phyloP scores from a whole-genome alignment of 805 yeast genomes.

The Yarrowia sp. region DNA sequence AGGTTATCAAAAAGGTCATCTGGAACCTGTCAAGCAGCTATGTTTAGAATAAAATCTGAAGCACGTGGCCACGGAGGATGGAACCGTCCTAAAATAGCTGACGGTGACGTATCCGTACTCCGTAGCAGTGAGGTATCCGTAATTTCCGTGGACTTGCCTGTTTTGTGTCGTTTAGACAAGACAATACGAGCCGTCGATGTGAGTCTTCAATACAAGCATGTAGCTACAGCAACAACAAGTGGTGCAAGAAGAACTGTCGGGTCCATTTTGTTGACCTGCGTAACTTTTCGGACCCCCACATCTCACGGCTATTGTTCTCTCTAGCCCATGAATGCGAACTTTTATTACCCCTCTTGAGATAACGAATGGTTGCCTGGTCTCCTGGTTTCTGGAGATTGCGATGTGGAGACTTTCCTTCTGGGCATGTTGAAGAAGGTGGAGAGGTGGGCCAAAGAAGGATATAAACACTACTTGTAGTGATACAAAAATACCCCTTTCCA shows the following conservation, averaged over 20 bases:
- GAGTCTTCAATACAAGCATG: too few relatives aligned
- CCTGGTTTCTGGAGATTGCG: too few relatives aligned
- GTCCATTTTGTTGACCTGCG: background rate
- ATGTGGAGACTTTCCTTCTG: too few relatives aligned
- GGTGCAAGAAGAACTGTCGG: too few relatives aligned
- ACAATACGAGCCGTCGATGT: too few relatives aligned
- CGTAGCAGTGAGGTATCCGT: too few relatives aligned
- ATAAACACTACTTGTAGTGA: too few relatives aligned
- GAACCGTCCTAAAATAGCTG: background rate
- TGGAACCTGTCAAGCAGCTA: background rate
- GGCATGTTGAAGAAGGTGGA: background rate
- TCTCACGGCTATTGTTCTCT: background rate
- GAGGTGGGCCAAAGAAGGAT: background rate
- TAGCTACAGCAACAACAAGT: too few relatives aligned
- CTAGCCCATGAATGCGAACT: background rate
- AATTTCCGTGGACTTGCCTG: too few relatives aligned
- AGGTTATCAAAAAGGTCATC: background rate
- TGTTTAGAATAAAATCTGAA: too few relatives aligned
- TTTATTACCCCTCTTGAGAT: background rate
- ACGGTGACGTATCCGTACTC: too few relatives aligned
- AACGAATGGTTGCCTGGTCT: background rate
- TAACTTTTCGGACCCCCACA: conserved; percentile 15
- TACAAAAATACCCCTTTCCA: background rate
- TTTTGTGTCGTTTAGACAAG: too few relatives aligned
- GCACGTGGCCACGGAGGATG: background rate